Evolutionary conservation across 192 early-diverging fungal species (phyloP).

Genomic region (Coemansia sp.): DNA sequence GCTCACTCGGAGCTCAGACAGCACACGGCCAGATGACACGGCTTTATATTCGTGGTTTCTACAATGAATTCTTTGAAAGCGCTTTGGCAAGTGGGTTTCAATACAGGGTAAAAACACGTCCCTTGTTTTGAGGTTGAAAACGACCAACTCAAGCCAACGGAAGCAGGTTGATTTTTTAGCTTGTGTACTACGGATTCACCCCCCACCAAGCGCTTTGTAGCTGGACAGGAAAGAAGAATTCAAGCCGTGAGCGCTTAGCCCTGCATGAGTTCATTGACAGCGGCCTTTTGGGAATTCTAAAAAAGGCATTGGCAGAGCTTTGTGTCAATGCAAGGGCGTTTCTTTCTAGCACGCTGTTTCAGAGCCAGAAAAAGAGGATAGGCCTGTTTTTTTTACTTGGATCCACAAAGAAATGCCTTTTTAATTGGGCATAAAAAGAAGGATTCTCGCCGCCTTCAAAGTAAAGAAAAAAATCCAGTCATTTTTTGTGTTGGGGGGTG

Average conservation of each 20-base stretch:
- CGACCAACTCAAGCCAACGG: neutral
- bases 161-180: neutral
- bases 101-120: no score
- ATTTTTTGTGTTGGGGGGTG: neutral
- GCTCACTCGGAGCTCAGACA: no score
- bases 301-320: neutral
- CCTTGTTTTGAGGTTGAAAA: neutral
- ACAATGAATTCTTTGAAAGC: no score
- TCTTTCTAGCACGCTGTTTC: neutral
- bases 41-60: no score
- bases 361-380: no score
- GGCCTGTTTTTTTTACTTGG: neutral
- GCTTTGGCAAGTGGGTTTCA: no score
- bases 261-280: neutral
- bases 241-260: neutral
- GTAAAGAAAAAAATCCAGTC: neutral
- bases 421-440: neutral
- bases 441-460: neutral
- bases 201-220: neutral
- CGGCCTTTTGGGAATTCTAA: neutral
- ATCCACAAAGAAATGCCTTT: neutral
- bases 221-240: neutral
- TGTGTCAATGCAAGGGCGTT: neutral
- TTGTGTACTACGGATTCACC: neutral
- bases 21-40: no score